phyloP scores from a whole-genome alignment of 768 basidiomycete genomes.

The Naematelia encephala region DNA sequence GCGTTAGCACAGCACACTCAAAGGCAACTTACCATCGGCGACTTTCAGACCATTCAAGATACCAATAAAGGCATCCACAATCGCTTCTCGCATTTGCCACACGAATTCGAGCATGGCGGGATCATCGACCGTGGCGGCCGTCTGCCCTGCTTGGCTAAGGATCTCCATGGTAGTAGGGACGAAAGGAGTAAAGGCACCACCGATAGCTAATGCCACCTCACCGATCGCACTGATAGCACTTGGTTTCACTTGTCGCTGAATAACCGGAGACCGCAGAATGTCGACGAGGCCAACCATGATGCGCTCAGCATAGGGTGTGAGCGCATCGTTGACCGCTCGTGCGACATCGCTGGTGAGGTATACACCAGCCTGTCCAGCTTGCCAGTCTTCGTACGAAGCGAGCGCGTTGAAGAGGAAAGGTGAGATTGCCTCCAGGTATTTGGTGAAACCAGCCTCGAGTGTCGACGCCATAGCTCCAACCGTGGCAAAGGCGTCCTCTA shows the following conservation, averaged over 20 bases:
- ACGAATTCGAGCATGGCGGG: constrained; percentile 82
- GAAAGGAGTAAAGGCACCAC: constrained; percentile 79
- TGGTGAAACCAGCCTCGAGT: constrained; percentile 29
- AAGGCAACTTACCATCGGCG: constrained; percentile 63
- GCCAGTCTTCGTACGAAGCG: constrained; percentile 88
- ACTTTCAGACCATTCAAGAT: constrained; percentile 87
- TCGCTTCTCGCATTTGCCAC: constrained; percentile 81
- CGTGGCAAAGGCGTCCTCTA: constrained; percentile 94
- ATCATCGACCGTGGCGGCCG: constrained; percentile 67
- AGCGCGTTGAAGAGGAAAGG: constrained; percentile 78
- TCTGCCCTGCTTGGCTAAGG: constrained; percentile 79
- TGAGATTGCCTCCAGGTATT: constrained; percentile 34
- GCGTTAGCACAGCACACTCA: not conserved
- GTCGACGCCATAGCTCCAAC: constrained; percentile 68
- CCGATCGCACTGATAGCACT: constrained; percentile 94
- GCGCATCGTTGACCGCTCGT: constrained; percentile 83
- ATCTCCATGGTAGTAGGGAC: constrained; percentile 87
- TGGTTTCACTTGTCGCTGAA: constrained; percentile 93
- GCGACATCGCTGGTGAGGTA: constrained; percentile 94
- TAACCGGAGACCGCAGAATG: constrained; percentile 81
- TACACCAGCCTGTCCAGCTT: constrained; percentile 90
- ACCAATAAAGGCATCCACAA: constrained; percentile 94
- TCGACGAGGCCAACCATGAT: constrained; percentile 92
- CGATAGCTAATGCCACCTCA: constrained; percentile 91
- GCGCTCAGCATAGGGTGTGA: constrained; percentile 72